phyloP scores from a whole-genome alignment of 768 basidiomycete species.

The Bullera alba region DNA sequence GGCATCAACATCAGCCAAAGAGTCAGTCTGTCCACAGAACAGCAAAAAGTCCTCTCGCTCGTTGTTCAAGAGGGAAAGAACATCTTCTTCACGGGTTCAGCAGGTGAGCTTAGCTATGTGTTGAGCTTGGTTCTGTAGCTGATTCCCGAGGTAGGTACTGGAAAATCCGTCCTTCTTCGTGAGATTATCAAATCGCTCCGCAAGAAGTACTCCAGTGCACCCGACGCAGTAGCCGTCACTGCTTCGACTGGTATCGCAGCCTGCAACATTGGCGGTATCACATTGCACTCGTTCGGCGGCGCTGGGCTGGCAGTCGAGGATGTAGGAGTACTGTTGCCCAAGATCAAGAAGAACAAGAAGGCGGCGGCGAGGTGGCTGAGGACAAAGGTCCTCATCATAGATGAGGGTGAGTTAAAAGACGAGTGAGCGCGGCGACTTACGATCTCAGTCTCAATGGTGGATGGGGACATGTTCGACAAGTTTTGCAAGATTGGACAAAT shows the following conservation, averaged over 20 bases:
- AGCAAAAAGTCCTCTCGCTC: slow-evolving; percentile 71
- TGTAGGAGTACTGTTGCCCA: slow-evolving; percentile 58
- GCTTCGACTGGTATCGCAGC: slow-evolving; percentile 97
- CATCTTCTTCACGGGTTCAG: slow-evolving; percentile 94
- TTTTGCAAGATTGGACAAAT: slow-evolving; percentile 62
- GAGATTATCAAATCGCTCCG: slow-evolving; percentile 76
- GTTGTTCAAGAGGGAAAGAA: slow-evolving; percentile 62
- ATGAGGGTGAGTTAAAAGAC: slow-evolving; percentile 59
- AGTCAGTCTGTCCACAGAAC: slow-evolving; percentile 75
- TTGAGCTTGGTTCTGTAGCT: not conserved
- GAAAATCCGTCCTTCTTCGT: slow-evolving; percentile 87
- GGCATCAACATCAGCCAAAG: slow-evolving; percentile 46
- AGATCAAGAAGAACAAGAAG: slow-evolving; percentile 76
- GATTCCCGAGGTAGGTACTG: slow-evolving; percentile 80
- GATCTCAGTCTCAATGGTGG: slow-evolving; percentile 89
- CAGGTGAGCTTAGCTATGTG: slow-evolving; percentile 62
- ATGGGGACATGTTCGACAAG: slow-evolving; percentile 77
- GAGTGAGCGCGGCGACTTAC: slow-evolving; percentile 1
- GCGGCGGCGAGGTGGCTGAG: slow-evolving; percentile 70
- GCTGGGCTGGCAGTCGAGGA: slow-evolving; percentile 73
- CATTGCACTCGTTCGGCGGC: slow-evolving; percentile 92
- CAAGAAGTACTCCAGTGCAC: slow-evolving; percentile 52
- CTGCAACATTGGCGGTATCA: slow-evolving; percentile 93
- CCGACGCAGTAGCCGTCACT: slow-evolving; percentile 81
- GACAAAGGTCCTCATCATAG: slow-evolving; percentile 77